Conservation (phyloP, 2,329 filamentous ascomycete genomes). For the Pleoardoris graminearum region DNA sequence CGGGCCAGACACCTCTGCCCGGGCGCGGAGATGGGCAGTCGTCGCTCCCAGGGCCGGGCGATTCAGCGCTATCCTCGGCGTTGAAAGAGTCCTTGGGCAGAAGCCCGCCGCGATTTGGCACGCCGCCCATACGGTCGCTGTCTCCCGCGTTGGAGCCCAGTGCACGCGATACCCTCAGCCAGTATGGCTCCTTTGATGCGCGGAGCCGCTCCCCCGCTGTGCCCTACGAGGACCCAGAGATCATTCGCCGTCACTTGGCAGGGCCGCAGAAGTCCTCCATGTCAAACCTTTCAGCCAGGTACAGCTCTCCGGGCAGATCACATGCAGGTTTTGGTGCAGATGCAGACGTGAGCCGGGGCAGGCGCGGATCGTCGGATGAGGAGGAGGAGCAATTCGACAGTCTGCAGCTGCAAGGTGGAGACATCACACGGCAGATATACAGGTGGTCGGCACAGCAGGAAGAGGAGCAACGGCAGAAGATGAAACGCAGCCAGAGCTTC, state of each 20-base stretch:
- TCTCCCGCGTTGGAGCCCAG: conserved; percentile 58
- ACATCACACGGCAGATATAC: conserved; percentile 93
- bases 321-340: conserved; percentile 30
- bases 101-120: conserved; percentile 70
- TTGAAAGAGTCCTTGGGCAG: conserved; percentile 73
- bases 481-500: conserved; percentile 87
- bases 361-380: conserved; percentile 47
- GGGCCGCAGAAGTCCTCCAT: conserved; percentile 57
- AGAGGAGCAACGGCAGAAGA: conserved; percentile 62
- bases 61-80: conserved; percentile 88
- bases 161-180: conserved; percentile 63
- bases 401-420: conserved; percentile 87
- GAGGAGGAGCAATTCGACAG: conserved; percentile 83
- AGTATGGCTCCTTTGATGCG: conserved; percentile 84
- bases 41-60: conserved; percentile 73
- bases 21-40: conserved; percentile 60
- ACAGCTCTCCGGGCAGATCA: conserved; percentile 44
- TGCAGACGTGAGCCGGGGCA: conserved; percentile 40
- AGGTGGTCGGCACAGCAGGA: conserved; percentile 92
- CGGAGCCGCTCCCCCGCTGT: conserved; percentile 58
- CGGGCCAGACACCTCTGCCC: conserved; percentile 64
- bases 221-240: conserved; percentile 85
- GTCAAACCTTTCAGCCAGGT: conserved; percentile 39
- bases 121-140: conserved; percentile 56
- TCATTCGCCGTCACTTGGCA: conserved; percentile 87